These are phyloP conservation scores for Sordariomycetes sp. DNA, from an alignment of 2,329 filamentous ascomycete genomes.

Conservation along the genomic window DNA sequence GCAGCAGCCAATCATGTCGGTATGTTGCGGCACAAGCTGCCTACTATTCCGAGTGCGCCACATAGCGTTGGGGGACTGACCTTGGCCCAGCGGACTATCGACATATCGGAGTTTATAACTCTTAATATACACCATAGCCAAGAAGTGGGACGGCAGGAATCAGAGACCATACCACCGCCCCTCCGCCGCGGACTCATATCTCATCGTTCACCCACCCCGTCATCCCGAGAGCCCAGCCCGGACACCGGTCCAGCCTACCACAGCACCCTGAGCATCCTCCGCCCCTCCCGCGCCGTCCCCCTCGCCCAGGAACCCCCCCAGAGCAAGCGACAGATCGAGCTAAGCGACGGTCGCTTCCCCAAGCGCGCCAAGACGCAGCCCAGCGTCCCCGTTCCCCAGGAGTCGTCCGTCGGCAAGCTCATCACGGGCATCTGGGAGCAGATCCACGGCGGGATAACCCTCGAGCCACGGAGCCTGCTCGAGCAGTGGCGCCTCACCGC, in stretches of 20 bases:
- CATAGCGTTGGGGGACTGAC: not conserved
- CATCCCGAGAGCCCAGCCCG: not conserved
- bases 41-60: not conserved
- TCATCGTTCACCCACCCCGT: not conserved
- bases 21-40: not conserved
- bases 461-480: conserved; percentile 17
- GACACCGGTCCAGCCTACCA: not conserved
- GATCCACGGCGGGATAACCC: conserved; percentile 16
- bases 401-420: conserved; percentile 15
- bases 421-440: conserved; percentile 22
- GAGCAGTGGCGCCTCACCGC: conserved; percentile 14
- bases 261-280: not conserved
- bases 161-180: not conserved
- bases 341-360: conserved; percentile 11
- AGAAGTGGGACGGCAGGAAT: not conserved
- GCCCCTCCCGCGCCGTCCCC: not conserved
- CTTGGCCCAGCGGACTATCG: not conserved
- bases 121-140: not conserved
- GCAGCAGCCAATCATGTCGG: not conserved
- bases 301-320: not conserved
- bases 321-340: conserved; percentile 15
- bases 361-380: conserved; percentile 13
- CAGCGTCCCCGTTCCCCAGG: conserved; percentile 12
- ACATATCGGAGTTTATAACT: not conserved
- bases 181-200: not conserved